Base-by-base conservation (phyloP, 208 protist genomes). In the Trichomonas vaginalis region DNA sequence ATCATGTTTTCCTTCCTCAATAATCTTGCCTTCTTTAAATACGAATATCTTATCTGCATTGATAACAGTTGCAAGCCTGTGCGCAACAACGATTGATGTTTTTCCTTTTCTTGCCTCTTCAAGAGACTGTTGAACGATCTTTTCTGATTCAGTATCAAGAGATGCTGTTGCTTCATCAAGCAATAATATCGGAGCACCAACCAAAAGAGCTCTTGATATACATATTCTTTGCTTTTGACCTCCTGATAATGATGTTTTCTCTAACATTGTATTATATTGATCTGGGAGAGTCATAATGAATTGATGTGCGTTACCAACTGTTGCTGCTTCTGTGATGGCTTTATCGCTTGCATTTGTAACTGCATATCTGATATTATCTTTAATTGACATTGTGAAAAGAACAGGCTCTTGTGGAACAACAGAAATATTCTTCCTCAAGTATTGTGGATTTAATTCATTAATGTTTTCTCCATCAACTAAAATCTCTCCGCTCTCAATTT, bases 381-480 rank as follows among this genome's bases (percentile, higher is more conserved):
- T 6, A 12, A 97, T 96, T 0, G 95, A 97, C 35, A 95, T 96
- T 21, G 95, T 45, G 95, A 97, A 97, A 12, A 97, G 80, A 35
- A 95, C 96, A 37, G 97, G 97, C 49, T 97, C 96, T 82, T 97
- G 96, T 12, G 82, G 92, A 42, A 97, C 96, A 1, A 97, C 79
- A 15, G 61, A 96, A 9, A 97, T 39, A 21, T 96, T 48, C 79
- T 9, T 49, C 12, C 97, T 96, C 96, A 97, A 96, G 80, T 96
- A 96, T 47, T 61, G 47, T 62, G 97, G 96, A 95, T 97, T 96
- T 0, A 98, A 45, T n/a, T 95, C n/a, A 23, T 23, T 32, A 8
- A 97, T 51, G 92, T 97, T 96, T 17, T 95, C 96, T 37, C 96
- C 97, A 92, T 98, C 97, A 23, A 98, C 46, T 9, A 95, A 21